Base-by-base conservation (phyloP, 2,329 filamentous ascomycete genomes). In the Pezicula radicicola region DNA sequence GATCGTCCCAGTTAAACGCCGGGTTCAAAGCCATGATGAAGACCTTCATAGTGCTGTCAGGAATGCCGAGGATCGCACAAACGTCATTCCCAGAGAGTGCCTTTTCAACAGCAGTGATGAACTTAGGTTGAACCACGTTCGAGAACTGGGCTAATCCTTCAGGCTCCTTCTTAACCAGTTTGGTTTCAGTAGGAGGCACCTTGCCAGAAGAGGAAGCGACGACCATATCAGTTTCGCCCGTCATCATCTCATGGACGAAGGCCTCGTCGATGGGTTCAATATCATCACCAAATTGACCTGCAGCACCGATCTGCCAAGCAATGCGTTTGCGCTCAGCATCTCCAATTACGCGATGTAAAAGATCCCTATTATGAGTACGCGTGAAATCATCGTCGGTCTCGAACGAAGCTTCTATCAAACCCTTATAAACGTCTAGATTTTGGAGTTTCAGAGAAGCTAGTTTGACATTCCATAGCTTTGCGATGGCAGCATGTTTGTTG, bases 231-330 rank as follows among this genome's bases (percentile, higher is more conserved):
- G 25, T 25, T 25, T 25, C 6, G 2, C 56, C 56, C 3, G 56
- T 57, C 21, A 59, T 15, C 12, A 59, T 54, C 37, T 59, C 53
- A 16, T 53, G 41, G 12, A 56, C 28, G 16, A 59, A 57, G 3
- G 3, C 45, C 33, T 55, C 48, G 16, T 59, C 50, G 19, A 59
- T 45, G 10, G 52, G 49, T 30, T 59, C 55, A n/a, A 54, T 57
- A 5, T 53, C 43, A 28, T 56, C 39, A 1, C 54, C 48, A n/a
- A 53, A 54, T 41, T 55, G 36, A 36, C 33, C 49, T 55, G 25
- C 5, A 25, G 25, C 54, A 4, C 55, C 56, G n/a, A 59, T 53
- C 45, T 59, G 55, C 56, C 56, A 59, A 2, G 55, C 49, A 15
- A 57, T 52, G 16, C 56, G 46, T 3, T 10, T 6, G 30, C 46